Base-by-base conservation (phyloP, 2,329 filamentous ascomycete species). In the Paecilomyces dactylethromorphus region DNA sequence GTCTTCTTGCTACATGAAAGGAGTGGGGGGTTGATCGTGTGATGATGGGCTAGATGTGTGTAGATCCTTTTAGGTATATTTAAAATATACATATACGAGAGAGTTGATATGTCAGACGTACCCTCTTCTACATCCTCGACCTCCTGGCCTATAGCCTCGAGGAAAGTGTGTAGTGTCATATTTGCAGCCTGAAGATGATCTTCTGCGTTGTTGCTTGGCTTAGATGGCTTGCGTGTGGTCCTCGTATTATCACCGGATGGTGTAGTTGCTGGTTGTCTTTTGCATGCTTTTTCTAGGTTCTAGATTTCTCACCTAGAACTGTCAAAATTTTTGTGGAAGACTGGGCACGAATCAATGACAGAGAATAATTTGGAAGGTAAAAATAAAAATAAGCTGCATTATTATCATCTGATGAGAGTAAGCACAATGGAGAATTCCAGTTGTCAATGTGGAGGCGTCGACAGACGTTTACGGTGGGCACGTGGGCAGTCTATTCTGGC, bases 161-260 rank as follows among this genome's bases (percentile, higher is more conserved):
- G 62, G 58, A 74, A 72, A 65, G 55, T 31, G 12, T 56, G 18
- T 15, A 63, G 33, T 12, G 59, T 33, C 64, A 65, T 65, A n/a
- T 5, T 54, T 53, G 45, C 22, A n/a, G 39, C 15, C 8, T 45
- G 21, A 15, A 45, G 15, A 18, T 8, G 15, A 18, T 45, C 39
- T 45, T 18, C 39, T n/a, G 39, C 8, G 18, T 45, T n/a, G 39
- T n/a, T 45, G 3, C 5, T 12, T 18, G 15, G 39, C 3, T 21
- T 29, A 5, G 26, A 29, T 29, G 26, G 26, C 26, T 29, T 4
- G 15, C 15, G 39, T 18, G 39, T 8, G 39, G 15, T 5, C 3
- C 18, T 45, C 15, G 35, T 18, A 18, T n/a, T n/a, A 15, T 45
- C 15, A n/a, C 35, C 8, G 33, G 33, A 12, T 7, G 5, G 35